phyloP scores from a whole-genome alignment of 2,329 filamentous ascomycete genomes.

The Calonectria pseudoturangicola region DNA sequence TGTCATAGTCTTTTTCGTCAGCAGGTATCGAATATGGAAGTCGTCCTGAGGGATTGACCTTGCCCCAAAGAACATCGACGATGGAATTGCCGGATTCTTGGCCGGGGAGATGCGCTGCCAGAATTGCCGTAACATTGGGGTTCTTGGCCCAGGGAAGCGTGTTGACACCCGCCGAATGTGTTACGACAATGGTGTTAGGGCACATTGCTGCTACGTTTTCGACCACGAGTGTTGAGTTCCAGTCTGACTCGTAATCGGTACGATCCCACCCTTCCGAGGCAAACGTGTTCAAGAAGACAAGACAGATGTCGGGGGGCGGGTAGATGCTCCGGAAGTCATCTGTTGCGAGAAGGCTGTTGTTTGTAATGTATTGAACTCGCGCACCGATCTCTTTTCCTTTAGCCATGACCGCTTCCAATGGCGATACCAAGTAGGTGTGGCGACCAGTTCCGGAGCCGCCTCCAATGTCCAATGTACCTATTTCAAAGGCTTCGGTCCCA shows the following conservation, averaged over 20 bases:
- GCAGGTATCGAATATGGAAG: slow-evolving; percentile 81
- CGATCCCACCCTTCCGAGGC: slow-evolving; percentile 78
- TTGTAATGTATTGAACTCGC: slow-evolving; percentile 64
- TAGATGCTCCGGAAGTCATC: slow-evolving; percentile 65
- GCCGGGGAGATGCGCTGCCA: slow-evolving; percentile 81
- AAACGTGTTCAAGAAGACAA: slow-evolving; percentile 78
- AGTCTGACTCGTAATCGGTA: slow-evolving; percentile 62
- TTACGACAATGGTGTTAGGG: slow-evolving; percentile 78
- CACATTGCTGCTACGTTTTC: slow-evolving; percentile 75
- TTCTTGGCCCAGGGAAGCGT: slow-evolving; percentile 80
- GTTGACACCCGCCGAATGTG: slow-evolving; percentile 80
- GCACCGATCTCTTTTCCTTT: slow-evolving; percentile 67
- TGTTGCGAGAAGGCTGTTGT: slow-evolving; percentile 63
- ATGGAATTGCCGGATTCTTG: slow-evolving; percentile 81
- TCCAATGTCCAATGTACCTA: slow-evolving; percentile 69
- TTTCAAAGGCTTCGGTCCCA: slow-evolving; percentile 19
- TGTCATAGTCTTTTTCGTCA: neutral
- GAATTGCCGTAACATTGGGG: slow-evolving; percentile 77
- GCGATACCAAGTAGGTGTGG: slow-evolving; percentile 72
- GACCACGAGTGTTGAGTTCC: slow-evolving; percentile 64
- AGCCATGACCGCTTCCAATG: slow-evolving; percentile 70
- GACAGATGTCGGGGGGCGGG: slow-evolving; percentile 75
- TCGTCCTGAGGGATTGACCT: slow-evolving; percentile 79
- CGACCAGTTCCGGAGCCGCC: slow-evolving; percentile 73
- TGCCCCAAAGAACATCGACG: slow-evolving; percentile 80